Conservation (phyloP, 495 filamentous ascomycete genomes). For the Tuber magnatum region DNA sequence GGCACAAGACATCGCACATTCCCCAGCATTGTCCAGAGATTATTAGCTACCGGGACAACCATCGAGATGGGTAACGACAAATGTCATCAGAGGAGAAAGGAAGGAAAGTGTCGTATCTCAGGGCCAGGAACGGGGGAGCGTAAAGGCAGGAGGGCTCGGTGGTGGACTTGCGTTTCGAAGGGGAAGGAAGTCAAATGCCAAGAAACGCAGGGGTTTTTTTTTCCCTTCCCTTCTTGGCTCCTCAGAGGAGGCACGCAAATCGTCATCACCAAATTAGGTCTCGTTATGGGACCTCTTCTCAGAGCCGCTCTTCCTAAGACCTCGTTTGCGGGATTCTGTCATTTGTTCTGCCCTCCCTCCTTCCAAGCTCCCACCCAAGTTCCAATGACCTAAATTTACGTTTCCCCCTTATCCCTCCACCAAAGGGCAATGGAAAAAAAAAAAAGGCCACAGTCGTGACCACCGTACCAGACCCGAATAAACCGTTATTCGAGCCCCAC, state of each 20-base stretch:
- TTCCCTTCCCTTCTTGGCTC: not conserved
- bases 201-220: not conserved
- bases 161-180: not conserved
- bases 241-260: not conserved
- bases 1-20: not conserved
- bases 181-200: not conserved
- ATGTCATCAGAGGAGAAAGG: not conserved
- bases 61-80: not conserved
- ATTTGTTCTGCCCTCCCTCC: slow-evolving; percentile 1
- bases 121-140: not conserved
- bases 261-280: slow-evolving; percentile 2
- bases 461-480: not conserved
- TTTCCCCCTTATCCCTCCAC: not conserved
- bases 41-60: not conserved
- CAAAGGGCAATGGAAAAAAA: not conserved
- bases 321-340: not conserved
- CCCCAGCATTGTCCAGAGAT: not conserved
- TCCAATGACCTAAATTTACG: slow-evolving; percentile 3
- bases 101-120: slow-evolving; percentile 2
- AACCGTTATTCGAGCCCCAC: not conserved
- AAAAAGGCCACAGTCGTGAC: not conserved
- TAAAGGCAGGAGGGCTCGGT: not conserved
- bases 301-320: not conserved
- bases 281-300: not conserved
- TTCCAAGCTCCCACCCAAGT: not conserved